phyloP scores from a whole-genome alignment of 2,329 filamentous ascomycete genomes.

The Mollisiaceae sp. region DNA sequence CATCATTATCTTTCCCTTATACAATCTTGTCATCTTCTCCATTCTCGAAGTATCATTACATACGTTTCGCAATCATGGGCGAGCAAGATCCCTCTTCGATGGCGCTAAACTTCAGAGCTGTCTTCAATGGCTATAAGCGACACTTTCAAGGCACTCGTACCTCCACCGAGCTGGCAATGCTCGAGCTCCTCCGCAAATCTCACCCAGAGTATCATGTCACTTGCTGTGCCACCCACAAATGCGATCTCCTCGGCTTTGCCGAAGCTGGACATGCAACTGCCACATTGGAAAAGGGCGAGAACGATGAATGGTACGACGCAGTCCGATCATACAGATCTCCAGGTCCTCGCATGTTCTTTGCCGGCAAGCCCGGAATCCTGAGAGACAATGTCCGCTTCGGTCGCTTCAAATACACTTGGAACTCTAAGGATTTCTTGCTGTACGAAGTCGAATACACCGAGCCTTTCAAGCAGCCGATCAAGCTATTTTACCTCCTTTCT shows the following conservation, averaged over 20 bases:
- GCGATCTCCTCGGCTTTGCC: conserved; percentile 34
- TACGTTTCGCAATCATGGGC: conserved; percentile 14
- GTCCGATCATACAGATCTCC: conserved; percentile 19
- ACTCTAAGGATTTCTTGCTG: conserved; percentile 25
- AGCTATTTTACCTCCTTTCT: conserved; percentile 23
- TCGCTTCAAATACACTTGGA: conserved; percentile 29
- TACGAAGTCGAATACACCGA: conserved; percentile 30
- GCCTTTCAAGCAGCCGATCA: not conserved
- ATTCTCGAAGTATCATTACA: not conserved
- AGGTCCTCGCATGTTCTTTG: conserved; percentile 10
- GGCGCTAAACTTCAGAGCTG: not conserved
- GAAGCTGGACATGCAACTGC: conserved; percentile 27
- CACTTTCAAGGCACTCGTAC: conserved; percentile 19
- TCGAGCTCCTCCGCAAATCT: conserved; percentile 18
- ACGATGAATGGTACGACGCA: conserved; percentile 19
- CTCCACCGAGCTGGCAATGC: conserved; percentile 24
- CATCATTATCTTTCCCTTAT: not conserved
- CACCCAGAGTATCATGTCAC: conserved; percentile 27
- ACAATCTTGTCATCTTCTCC: not conserved
- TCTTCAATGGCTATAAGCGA: conserved; percentile 22
- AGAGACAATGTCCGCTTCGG: conserved; percentile 29
- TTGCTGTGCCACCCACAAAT: conserved; percentile 8
- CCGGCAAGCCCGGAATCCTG: conserved; percentile 15
- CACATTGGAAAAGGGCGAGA: conserved; percentile 10
- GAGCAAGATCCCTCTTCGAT: conserved; percentile 2